These are phyloP conservation scores for Xylaria sp. DNA, from an alignment of 495 filamentous ascomycete species.

Conservation along the genomic window DNA sequence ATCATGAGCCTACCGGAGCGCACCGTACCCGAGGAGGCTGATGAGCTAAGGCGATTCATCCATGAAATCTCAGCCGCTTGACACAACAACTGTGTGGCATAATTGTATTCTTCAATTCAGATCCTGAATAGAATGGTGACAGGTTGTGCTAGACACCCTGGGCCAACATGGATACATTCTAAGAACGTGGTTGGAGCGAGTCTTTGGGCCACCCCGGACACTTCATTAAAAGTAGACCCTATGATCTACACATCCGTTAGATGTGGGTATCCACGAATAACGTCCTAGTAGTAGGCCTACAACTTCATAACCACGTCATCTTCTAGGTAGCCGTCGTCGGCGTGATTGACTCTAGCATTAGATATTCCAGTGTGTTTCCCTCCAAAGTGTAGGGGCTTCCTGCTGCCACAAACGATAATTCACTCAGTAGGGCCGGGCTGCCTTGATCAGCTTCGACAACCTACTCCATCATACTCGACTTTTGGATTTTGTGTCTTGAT, in stretches of 20 bases:
- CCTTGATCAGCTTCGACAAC: constrained; percentile 35
- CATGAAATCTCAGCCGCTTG: constrained; percentile 36
- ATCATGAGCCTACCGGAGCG: constrained; percentile 51
- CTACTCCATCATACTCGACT: constrained; percentile 38
- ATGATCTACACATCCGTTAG: constrained; percentile 6
- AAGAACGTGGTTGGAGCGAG: background rate
- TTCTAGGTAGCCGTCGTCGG: background rate
- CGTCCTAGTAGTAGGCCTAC: constrained; percentile 1
- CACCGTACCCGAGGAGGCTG: constrained; percentile 53
- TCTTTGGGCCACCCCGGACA: background rate
- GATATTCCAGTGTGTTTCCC: background rate
- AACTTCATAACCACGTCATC: background rate
- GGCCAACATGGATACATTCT: constrained; percentile 1
- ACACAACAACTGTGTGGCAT: background rate
- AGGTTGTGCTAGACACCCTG: constrained; percentile 10
- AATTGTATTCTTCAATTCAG: background rate
- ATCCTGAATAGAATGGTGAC: background rate
- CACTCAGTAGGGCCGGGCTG: background rate
- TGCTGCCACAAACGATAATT: background rate
- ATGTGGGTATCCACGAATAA: constrained; percentile 1
- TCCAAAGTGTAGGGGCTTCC: too few relatives aligned
- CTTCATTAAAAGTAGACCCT: background rate
- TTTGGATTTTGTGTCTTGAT: constrained; percentile 37
- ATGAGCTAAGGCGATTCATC: constrained; percentile 48
- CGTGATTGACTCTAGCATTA: constrained; percentile 8